Conservation (phyloP, 495 filamentous ascomycete genomes). For the Hypomontagnella submonticulosa region DNA sequence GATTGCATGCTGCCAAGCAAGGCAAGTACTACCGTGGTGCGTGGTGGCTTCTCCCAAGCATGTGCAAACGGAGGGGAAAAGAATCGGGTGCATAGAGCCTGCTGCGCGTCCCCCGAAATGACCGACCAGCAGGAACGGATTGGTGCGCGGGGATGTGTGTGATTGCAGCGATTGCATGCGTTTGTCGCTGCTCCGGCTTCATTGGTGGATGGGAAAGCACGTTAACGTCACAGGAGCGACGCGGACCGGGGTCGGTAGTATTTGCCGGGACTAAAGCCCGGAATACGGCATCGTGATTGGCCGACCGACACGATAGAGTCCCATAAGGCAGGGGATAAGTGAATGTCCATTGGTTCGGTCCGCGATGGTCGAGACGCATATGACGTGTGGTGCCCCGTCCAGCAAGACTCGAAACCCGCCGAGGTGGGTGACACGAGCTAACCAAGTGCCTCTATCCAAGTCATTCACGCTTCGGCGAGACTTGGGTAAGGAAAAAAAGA, state of each 20-base stretch:
- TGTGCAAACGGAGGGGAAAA: constrained; percentile 5
- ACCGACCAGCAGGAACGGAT: constrained; percentile 11
- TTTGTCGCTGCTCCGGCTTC: constrained; percentile 12
- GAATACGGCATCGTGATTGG: constrained; percentile 31
- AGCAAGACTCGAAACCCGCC: constrained; percentile 10
- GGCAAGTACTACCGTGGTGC: constrained; percentile 24
- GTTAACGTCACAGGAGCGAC: constrained; percentile 35
- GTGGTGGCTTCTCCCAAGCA: neutral
- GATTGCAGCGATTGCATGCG: constrained; percentile 30
- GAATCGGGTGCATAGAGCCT: neutral
- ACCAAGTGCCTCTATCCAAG: constrained; percentile 3
- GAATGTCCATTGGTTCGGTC: constrained; percentile 28
- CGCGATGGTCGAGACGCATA: constrained; percentile 33
- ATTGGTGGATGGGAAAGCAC: constrained; percentile 34
- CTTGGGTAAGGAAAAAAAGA: constrained; percentile 6
- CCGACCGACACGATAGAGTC: neutral
- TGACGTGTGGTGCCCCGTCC: constrained; percentile 38
- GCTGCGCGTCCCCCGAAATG: constrained; percentile 20
- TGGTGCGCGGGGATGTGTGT: neutral
- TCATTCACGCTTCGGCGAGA: constrained; percentile 6
- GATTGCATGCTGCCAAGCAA: constrained; percentile 8
- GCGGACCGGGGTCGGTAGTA: constrained; percentile 27
- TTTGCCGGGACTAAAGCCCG: constrained; percentile 38
- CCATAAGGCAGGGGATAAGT: constrained; percentile 14
- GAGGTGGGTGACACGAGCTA: constrained; percentile 9